A percentile compares a stretch with the other conserved stretches of the same genome.
Evolutionary conservation across 2,329 filamentous ascomycete species (phyloP).

Genomic region (Hypoxylon rubiginosum): DNA sequence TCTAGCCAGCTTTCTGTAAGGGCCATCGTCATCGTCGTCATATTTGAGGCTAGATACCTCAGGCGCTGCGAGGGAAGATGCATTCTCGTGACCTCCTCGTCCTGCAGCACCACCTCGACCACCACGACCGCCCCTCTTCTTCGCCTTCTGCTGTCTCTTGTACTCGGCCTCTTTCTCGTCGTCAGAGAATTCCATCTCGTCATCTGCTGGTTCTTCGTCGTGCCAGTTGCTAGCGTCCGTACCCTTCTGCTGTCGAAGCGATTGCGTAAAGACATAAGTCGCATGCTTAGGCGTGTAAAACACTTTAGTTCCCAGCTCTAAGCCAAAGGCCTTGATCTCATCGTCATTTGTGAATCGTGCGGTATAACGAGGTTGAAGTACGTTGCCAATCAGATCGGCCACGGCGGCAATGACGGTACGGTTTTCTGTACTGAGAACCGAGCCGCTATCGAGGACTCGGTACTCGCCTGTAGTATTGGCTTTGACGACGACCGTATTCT

Average conservation of each 20-base stretch:
- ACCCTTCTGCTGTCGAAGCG: conserved; percentile 82
- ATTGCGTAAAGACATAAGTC: conserved; percentile 87
- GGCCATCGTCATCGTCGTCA: conserved; percentile 73
- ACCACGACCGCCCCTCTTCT: conserved; percentile 63
- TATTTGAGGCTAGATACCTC: conserved; percentile 70
- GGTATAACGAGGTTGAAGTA: conserved; percentile 88
- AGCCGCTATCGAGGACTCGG: conserved; percentile 85
- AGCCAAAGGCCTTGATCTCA: conserved; percentile 75
- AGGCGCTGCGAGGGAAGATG: conserved; percentile 46
- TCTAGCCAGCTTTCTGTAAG: conserved; percentile 78
- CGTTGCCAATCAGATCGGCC: conserved; percentile 87
- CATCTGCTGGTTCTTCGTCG: conserved; percentile 88
- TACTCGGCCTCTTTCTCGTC: conserved; percentile 93
- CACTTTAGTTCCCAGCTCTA: conserved; percentile 77
- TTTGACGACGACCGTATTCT: conserved; percentile 82
- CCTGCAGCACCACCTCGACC: conserved; percentile 55
- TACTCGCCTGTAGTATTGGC: conserved; percentile 84
- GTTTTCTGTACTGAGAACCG: conserved; percentile 83
- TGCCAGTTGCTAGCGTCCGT: conserved; percentile 96
- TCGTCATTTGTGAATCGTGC: conserved; percentile 78
- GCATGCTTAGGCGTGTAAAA: conserved; percentile 86
- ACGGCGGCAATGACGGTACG: conserved; percentile 83
- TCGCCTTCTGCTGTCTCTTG: conserved; percentile 77
- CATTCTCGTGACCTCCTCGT: conserved; percentile 54
- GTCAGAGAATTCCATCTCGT: conserved; percentile 95